Evolutionary conservation across 2,329 filamentous ascomycete species (phyloP).

Genomic region (Hypoxylon sp.): DNA sequence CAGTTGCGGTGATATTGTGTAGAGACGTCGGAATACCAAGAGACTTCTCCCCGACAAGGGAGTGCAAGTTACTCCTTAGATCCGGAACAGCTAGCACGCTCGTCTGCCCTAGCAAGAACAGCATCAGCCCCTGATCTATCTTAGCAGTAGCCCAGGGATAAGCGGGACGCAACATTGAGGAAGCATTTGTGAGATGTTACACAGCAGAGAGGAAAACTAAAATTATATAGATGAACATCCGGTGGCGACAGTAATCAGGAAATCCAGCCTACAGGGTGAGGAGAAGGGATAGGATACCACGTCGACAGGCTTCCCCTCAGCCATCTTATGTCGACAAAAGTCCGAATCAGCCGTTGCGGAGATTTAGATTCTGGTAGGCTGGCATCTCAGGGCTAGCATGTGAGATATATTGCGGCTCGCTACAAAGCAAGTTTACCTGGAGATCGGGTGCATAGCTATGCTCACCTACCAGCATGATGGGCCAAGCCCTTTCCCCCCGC

Average conservation of each 20-base stretch:
- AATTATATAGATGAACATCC: conserved; percentile 40
- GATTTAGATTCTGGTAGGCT: conserved; percentile 29
- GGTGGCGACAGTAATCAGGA: conserved; percentile 35
- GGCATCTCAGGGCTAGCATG: conserved; percentile 33
- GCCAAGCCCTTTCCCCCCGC: conserved; percentile 9
- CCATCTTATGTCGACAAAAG: conserved; percentile 22
- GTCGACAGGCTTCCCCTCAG: conserved; percentile 51
- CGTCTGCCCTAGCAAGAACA: conserved; percentile 18
- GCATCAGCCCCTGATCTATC: conserved; percentile 14
- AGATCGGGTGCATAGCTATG: conserved; percentile 27
- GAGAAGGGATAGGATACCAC: conserved; percentile 44
- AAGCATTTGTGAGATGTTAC: conserved; percentile 33
- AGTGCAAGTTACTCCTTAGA: conserved; percentile 8
- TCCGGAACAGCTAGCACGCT: conserved; percentile 16
- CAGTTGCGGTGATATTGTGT: not conserved
- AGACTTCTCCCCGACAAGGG: conserved; percentile 9
- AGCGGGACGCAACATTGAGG: conserved; percentile 27
- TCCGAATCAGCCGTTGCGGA: conserved; percentile 41
- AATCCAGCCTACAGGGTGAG: conserved; percentile 32
- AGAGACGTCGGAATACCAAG: conserved; percentile 10
- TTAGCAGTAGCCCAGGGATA: conserved; percentile 19
- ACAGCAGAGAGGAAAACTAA: conserved; percentile 37
- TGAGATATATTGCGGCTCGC: conserved; percentile 46
- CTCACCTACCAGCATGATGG: conserved; percentile 23
- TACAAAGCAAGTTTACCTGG: conserved; percentile 28